Conservation (phyloP, 2,329 filamentous ascomycete species). For the Podosphaera aphanis region DNA sequence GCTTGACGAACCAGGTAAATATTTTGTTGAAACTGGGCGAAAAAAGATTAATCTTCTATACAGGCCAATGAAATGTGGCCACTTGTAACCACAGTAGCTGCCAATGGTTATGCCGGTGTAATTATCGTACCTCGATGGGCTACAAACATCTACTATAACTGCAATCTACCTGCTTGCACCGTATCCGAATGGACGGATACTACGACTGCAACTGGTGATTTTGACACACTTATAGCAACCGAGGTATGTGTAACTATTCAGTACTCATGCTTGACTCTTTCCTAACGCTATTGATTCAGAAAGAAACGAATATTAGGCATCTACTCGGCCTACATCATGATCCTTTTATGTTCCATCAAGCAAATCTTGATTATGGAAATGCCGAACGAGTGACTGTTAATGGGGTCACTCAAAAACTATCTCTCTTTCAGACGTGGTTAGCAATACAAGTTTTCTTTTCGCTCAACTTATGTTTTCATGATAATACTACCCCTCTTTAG, state of each 20-base stretch:
- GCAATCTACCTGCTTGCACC: conserved; percentile 31
- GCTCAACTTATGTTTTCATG: background rate
- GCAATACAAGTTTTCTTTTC: background rate
- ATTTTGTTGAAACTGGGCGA: background rate
- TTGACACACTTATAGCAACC: conserved; percentile 25
- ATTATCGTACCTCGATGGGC: conserved; percentile 32
- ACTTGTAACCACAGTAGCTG: conserved; percentile 24
- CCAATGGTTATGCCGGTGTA: conserved; percentile 32
- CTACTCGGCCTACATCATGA: conserved; percentile 25
- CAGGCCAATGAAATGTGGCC: conserved; percentile 24
- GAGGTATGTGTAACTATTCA: conserved; percentile 14
- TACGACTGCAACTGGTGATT: conserved; percentile 28
- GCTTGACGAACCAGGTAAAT: conserved; percentile 22
- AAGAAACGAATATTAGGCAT: conserved; percentile 29
- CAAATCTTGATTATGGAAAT: conserved; percentile 30
- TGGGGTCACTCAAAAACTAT: conserved; percentile 9
- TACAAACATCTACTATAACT: conserved; percentile 13
- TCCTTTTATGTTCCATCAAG: conserved; percentile 29
- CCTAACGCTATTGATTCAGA: conserved; percentile 4
- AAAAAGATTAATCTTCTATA: background rate
- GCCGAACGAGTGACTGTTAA: conserved; percentile 14
- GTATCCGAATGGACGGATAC: conserved; percentile 36
- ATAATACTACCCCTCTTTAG: background rate
- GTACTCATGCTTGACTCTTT: background rate
- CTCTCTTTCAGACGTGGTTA: conserved; percentile 12